Base-by-base conservation (phyloP, 371 early-diverging fungal species). In the Sporodiniella umbellata region DNA sequence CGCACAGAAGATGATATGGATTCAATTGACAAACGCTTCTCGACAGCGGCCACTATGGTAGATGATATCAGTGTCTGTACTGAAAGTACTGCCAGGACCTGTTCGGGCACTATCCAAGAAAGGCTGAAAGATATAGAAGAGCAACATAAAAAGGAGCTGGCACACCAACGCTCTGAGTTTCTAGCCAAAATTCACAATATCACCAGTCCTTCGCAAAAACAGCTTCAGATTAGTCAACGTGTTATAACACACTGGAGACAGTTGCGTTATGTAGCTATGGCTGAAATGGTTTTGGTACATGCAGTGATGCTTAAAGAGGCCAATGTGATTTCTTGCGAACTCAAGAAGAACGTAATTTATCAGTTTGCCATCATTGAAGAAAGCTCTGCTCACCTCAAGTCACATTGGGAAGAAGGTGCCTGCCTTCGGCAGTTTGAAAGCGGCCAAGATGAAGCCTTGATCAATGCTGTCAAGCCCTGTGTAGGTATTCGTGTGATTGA, bases 231-330 rank as follows among this genome's bases (percentile, higher is more conserved):
- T n/a, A n/a, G n/a, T n/a, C n/a, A n/a, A 33, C 46, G 43, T 2
- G 52, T 50, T 5, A 23, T 61, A 14, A 28, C 58, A 14, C 68
- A 68, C 31, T 89, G 91, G 89, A 79, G 79, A 48, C 62, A 72
- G 18, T 60, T 86, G 33, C 74, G 83, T 21, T 75, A 77, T 51
- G 85, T 92, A 18, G 64, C 75, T 18, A 84, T 92, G 64, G 88
- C 90, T 4, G 87, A 89, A 55, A 75, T 69, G 8, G 81, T 91
- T 30, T 56, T 88, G 38, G 81, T 80, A 10, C 77, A 85, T 43
- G 89, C 88, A 0, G 80, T 83, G 2, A 48, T 87, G 35, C 59
- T 95, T 30, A 93, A 94, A 58, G 92, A 93, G 56, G 94, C 91
- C 54, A 95, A 93, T 52, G 79, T 93, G 11, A 90, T 90, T 25